These are phyloP conservation scores for Cymbopogon citratus DNA, from an alignment of 176 grass and related monocot genomes.

Conservation along the genomic window DNA sequence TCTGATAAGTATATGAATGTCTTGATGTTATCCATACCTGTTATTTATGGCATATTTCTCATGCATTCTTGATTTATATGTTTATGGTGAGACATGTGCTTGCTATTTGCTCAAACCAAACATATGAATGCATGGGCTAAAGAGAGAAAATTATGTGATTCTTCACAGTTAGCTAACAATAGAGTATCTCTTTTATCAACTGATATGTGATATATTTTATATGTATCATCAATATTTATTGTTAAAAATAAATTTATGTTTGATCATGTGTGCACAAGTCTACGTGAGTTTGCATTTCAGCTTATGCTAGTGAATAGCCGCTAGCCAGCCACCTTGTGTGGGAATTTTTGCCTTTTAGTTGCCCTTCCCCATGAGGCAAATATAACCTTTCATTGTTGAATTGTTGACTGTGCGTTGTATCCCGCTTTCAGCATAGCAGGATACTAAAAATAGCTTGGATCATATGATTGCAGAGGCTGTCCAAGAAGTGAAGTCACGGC, in stretches of 20 bases:
- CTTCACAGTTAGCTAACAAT: not conserved
- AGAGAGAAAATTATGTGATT: not conserved
- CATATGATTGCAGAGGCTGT: constrained; percentile 71
- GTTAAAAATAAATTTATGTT: not conserved
- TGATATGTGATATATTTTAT: not conserved
- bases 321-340: not conserved
- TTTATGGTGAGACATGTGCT: not conserved
- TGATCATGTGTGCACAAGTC: not conserved
- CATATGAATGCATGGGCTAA: not conserved
- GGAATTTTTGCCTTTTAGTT: constrained; percentile 9
- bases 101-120: constrained; percentile 2
- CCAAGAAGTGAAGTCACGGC: constrained; percentile 75
- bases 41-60: not conserved
- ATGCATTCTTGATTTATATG: not conserved
- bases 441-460: constrained; percentile 41
- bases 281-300: not conserved
- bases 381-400: not conserved
- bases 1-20: not conserved
- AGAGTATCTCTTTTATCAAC: not conserved
- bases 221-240: not conserved
- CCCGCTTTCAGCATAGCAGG: not conserved
- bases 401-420: constrained; percentile 32
- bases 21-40: not conserved
- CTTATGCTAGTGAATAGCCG: not conserved
- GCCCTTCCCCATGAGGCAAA: not conserved